Conservation (phyloP, 495 filamentous ascomycete species). For the Hypoxylon perforatum region DNA sequence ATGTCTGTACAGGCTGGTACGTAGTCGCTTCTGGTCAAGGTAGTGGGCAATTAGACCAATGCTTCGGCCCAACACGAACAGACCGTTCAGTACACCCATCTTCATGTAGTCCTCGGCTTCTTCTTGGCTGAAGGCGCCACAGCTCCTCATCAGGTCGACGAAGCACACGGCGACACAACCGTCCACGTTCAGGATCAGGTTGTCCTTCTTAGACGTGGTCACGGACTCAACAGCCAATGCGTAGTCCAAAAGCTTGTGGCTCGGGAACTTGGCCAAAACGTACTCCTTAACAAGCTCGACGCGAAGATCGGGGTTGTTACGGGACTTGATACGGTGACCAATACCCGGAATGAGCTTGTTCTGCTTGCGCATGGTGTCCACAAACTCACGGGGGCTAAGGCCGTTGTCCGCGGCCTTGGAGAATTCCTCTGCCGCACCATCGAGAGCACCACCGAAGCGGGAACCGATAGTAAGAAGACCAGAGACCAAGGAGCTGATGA, state of each 20-base stretch:
- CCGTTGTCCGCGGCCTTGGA: conserved; percentile 98
- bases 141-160: conserved; percentile 96
- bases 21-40: conserved; percentile 98
- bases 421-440: conserved; percentile 98
- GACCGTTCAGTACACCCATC: conserved; percentile 99
- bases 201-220: conserved; percentile 99
- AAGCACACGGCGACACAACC: conserved; percentile 99
- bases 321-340: conserved; percentile 98
- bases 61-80: conserved; percentile 94
- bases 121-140: conserved; percentile 89
- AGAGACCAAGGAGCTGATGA: conserved; percentile 92
- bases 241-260: conserved; percentile 96
- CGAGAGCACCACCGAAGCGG: conserved; percentile 97
- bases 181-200: conserved; percentile 99
- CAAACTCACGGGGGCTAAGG: conserved; percentile 97
- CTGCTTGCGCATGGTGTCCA: conserved; percentile 98
- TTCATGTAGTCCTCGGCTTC: conserved; percentile 85
- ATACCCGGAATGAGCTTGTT: conserved; percentile 99
- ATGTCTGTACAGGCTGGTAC: conserved; percentile 98
- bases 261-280: conserved; percentile 96
- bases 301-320: conserved; percentile 99
- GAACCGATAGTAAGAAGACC: conserved; percentile 99
- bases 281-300: conserved; percentile 99
- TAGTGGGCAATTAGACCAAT: conserved; percentile 99
- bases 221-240: conserved; percentile 97